These are phyloP conservation scores for Limnanthes douglasii DNA, from an alignment of 345 rosid genomes.

Conservation along the genomic window DNA sequence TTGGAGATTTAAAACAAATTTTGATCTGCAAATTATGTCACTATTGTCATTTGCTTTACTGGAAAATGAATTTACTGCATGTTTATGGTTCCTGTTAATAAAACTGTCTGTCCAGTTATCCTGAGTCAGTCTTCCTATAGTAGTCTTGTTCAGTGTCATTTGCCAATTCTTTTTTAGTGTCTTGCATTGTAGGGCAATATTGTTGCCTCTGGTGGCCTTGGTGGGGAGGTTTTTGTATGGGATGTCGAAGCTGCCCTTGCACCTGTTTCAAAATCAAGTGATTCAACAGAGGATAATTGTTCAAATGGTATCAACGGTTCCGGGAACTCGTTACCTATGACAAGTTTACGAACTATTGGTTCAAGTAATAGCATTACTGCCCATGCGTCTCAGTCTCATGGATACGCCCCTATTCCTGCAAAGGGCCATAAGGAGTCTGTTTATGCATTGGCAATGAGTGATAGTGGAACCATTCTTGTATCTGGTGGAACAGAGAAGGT, in stretches of 20 bases:
- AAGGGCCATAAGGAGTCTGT: constrained; percentile 99
- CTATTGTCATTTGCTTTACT: too few species aligned
- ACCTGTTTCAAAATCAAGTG: constrained; percentile 63
- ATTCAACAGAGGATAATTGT: constrained; percentile 60
- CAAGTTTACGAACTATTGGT: constrained; percentile 66
- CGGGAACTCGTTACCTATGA: constrained; percentile 39
- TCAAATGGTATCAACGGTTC: constrained; percentile 51
- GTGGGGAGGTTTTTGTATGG: constrained; percentile 99
- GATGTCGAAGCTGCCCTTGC: constrained; percentile 88
- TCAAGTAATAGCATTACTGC: constrained; percentile 72
- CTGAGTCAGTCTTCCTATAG: constrained; percentile 1
- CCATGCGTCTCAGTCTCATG: constrained; percentile 57
- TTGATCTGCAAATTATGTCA: too few species aligned
- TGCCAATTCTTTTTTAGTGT: constrained; percentile 59
- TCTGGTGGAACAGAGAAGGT: constrained; percentile 99
- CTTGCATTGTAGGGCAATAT: constrained; percentile 72
- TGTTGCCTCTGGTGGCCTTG: constrained; percentile 99
- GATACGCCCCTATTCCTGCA: constrained; percentile 64
- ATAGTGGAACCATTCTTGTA: constrained; percentile 74
- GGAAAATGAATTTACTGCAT: constrained; percentile 11
- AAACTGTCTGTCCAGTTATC: constrained; percentile 1
- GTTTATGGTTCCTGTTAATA: constrained; percentile 12
- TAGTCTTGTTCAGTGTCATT: constrained; percentile 14
- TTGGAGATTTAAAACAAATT: too few species aligned
- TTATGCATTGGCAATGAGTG: constrained; percentile 97